Base-by-base conservation (phyloP, 2,329 filamentous ascomycete species). In the Curvularia verruculosa region DNA sequence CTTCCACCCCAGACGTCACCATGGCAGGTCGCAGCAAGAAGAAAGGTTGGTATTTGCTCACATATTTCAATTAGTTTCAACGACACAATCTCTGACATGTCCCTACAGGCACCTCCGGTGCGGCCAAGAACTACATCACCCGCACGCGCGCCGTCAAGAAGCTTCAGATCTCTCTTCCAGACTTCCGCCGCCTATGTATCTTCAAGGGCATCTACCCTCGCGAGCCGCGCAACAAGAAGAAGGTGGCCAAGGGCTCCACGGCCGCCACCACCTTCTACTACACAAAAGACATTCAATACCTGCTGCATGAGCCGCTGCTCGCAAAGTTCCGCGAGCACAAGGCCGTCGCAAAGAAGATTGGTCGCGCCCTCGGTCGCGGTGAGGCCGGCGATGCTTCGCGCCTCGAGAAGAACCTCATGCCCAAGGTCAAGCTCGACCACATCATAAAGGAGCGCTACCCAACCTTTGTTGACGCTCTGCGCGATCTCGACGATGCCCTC, bases 131-230 rank as follows among this genome's bases (percentile, higher is more conserved):
- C 85, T 99, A 94, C 83, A 92, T 99, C 70, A 99, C 95, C 56
- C 87, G 95, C 78, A 97, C 94, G 40, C 92, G 97, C 82, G 95
- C 95, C 44, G 92, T 99, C 71, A 92, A 93, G 79, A 99, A 98
- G 82, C 88, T 99, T 62, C 95, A 99, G 81, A 90, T 99, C 79
- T 96, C 91, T 73, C 87, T 99, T 54, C 92, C 93, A 67, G 95
- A 99, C 81, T 99, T 99, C 81, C 89, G 95, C 80, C 90, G 96
- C 81, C 85, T 99, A 76, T 99, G 95, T 82, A 99, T 99, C 78
- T 99, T 96, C 89, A 98, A 98, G 83, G 95, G 85, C 83, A 98
- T 99, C 77, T 99, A 97, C 80, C 95, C 95, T 65, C 90, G 95
- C 73, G 95, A 99, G 83, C 95, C 95, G 63, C 87, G 95, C 74